These are phyloP conservation scores for Ustilago trichophora DNA, from an alignment of 1,284 basidiomycete species.

Conservation along the genomic window DNA sequence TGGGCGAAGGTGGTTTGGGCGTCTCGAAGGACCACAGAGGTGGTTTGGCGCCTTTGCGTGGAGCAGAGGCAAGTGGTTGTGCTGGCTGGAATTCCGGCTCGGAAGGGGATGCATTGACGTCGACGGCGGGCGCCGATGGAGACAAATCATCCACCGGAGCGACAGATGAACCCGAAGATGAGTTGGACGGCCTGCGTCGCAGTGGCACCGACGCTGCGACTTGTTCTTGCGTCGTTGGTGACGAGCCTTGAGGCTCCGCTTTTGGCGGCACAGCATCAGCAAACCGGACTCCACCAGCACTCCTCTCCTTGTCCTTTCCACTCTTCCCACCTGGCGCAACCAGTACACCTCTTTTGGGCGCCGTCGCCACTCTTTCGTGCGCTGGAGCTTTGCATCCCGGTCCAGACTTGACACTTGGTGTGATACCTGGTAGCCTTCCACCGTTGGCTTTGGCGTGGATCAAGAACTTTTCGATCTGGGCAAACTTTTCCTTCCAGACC, in stretches of 20 bases:
- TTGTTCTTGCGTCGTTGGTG: too few relatives aligned
- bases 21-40: constrained; percentile 27
- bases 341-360: constrained; percentile 29
- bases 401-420: constrained; percentile 21
- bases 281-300: constrained; percentile 19
- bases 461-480: constrained; percentile 32
- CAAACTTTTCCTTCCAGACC: constrained; percentile 33
- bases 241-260: too few relatives aligned
- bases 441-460: constrained; percentile 20
- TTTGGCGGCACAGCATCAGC: constrained; percentile 7
- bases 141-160: neutral
- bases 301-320: constrained; percentile 15
- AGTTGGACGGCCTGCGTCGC: neutral
- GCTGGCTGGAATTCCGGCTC: neutral
- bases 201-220: constrained; percentile 25
- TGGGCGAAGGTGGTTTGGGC: constrained; percentile 9
- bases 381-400: constrained; percentile 49
- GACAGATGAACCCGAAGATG: neutral
- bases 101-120: neutral
- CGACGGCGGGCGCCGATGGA: neutral
- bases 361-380: constrained; percentile 28
- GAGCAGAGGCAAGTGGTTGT: neutral
- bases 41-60: constrained; percentile 21
- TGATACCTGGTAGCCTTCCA: constrained; percentile 10
- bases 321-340: constrained; percentile 12